Evolutionary conservation across 2,329 filamentous ascomycete species (phyloP).

Genomic region (Pseudogymnoascus sp.): DNA sequence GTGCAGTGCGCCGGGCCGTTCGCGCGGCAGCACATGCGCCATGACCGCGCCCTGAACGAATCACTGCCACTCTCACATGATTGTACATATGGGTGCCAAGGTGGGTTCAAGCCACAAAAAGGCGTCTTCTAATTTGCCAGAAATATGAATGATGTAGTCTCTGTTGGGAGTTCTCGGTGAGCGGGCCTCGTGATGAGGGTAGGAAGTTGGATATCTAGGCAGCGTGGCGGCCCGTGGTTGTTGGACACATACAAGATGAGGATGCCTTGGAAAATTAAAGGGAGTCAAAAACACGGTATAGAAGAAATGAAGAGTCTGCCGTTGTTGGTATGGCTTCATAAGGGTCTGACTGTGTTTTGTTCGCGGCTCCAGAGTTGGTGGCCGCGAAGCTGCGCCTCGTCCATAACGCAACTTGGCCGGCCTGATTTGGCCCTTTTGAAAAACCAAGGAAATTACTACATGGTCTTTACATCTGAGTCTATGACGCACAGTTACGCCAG

Average conservation of each 20-base stretch:
- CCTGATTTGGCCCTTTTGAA: neutral
- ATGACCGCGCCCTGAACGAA: neutral
- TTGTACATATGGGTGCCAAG: neutral
- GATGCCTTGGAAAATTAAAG: neutral
- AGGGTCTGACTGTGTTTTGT: neutral
- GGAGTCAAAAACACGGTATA: neutral
- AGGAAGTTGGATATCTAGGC: neutral
- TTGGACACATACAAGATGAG: neutral
- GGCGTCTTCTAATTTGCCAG: neutral
- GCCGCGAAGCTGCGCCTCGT: neutral
- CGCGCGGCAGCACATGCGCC: neutral
- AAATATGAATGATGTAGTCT: neutral
- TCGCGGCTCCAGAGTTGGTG: neutral
- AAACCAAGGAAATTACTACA: neutral
- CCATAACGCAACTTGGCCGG: neutral
- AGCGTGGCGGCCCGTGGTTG: neutral
- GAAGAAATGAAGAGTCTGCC: neutral
- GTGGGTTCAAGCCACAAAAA: neutral
- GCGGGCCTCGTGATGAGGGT: neutral
- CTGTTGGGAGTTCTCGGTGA: neutral
- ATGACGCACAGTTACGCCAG: neutral
- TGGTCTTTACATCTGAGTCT: neutral
- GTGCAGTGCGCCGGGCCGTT: slow-evolving; percentile 7
- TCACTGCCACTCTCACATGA: slow-evolving; percentile 7
- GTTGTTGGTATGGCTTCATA: neutral